These are phyloP conservation scores for Diaporthe amygdali DNA, from an alignment of 2,329 filamentous ascomycete genomes.

Conservation along the genomic window DNA sequence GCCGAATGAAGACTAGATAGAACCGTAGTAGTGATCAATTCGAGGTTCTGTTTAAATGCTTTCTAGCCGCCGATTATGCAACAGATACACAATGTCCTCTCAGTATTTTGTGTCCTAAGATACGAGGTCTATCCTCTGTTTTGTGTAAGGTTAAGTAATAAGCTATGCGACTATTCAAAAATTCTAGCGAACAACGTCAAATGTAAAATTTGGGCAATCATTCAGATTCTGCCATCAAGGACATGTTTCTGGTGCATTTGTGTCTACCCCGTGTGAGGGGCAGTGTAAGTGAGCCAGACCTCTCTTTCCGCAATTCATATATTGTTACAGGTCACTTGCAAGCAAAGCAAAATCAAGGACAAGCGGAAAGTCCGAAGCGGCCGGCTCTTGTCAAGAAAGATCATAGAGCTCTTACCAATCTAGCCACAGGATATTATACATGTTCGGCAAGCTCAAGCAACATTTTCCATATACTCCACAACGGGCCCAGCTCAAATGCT, in stretches of 20 bases:
- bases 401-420: not conserved
- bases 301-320: not conserved
- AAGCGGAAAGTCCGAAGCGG: not conserved
- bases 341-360: not conserved
- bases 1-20: no score
- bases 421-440: not conserved
- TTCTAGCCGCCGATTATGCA: no score
- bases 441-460: not conserved
- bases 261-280: not conserved
- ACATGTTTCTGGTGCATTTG: not conserved
- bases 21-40: no score
- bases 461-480: not conserved
- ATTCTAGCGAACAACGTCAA: no score
- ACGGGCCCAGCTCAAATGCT: not conserved
- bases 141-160: no score
- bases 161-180: no score
- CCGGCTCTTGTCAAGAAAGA: not conserved
- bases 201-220: no score
- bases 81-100: no score
- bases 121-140: no score
- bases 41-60: no score
- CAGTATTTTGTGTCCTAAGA: no score
- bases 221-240: not conserved
- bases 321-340: not conserved
- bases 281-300: not conserved